Evolutionary conservation across 169 alveolate species (phyloP).

Genomic region (Perkinsus olseni): DNA sequence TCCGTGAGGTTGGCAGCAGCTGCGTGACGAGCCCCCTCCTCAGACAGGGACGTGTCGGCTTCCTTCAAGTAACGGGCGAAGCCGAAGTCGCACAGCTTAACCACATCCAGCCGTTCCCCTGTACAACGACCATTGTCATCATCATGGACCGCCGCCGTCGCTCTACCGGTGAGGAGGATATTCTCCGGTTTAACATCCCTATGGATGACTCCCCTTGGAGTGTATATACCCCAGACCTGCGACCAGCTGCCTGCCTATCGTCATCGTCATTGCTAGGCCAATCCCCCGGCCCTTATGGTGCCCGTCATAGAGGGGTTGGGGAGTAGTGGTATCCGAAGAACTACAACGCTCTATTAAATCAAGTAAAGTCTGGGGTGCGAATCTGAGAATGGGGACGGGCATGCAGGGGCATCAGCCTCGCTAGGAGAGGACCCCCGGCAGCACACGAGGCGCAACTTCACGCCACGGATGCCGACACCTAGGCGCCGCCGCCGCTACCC

Average conservation of each 20-base stretch:
- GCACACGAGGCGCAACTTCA: no score
- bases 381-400: background rate
- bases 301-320: background rate
- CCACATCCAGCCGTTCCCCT: conserved; percentile 31
- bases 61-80: conserved; percentile 72
- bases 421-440: no score
- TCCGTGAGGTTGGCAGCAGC: background rate
- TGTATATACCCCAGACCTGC: conserved; percentile 22
- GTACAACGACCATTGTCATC: conserved; percentile 46
- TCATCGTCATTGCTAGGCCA: background rate
- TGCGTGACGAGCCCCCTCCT: no score
- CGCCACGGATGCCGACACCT: background rate
- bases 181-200: conserved; percentile 37
- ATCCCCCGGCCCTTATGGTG: background rate
- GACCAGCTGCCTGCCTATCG: conserved; percentile 6
- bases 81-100: conserved; percentile 84
- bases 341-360: background rate
- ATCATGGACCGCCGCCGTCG: conserved; percentile 40
- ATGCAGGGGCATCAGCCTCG: no score
- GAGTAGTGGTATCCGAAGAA: background rate
- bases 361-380: background rate
- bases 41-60: no score
- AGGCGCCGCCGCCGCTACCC: background rate
- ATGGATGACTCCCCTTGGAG: conserved; percentile 39
- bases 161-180: conserved; percentile 13